Evolutionary conservation across 1,139 yeast genomes (phyloP), one percentile per base, ranked within the genome.

Genomic region (Yamadazyma epiphylla): DNA sequence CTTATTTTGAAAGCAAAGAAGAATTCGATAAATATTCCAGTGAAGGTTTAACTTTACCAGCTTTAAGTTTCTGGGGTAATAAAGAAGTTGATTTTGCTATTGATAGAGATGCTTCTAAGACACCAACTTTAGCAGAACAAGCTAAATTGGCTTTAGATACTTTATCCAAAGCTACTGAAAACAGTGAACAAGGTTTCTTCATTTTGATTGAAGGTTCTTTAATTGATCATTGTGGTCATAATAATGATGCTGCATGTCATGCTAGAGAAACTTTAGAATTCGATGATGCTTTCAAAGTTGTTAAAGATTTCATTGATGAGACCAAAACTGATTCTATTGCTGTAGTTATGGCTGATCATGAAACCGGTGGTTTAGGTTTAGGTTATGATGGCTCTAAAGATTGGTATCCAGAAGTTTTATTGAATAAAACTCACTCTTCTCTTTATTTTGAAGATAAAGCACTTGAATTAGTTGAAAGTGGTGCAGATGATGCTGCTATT

Each of bases 201-300:
- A 53, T 87, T 31, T 53, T 87, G 58, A 75, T 87, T 36, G 96
- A 87, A 63, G 95, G 95, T 13, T 82, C 94, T 9, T 71, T 95
- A 56, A 85, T 87, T 45, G 96, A 87, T 56, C 95, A 87, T 53
- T 94, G 95, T 5, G 95, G 95, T 21, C 96, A 87, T 55, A 77
- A 73, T 44, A 87, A 87, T 48, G 96, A 87, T 52, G 87, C 96
- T 9, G 51, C 52, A 15, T 48, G 53, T 30, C 46, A 41, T 29
- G 65, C 62, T 3, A 48, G 66, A 36, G 73, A 66, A 48, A 64
- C 61, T 7, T 55, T 66, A 45, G 72, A 67, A n/a, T 87, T 77
- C 52, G 94, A 85, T 51, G 76, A 71, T 31, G 87, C 95, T 4
- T 84, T 82, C 56, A 53, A 69, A 37, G 81, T 82, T 7, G 94